Base-by-base conservation (phyloP, 2,329 filamentous ascomycete genomes). In the Xylaria sp. region DNA sequence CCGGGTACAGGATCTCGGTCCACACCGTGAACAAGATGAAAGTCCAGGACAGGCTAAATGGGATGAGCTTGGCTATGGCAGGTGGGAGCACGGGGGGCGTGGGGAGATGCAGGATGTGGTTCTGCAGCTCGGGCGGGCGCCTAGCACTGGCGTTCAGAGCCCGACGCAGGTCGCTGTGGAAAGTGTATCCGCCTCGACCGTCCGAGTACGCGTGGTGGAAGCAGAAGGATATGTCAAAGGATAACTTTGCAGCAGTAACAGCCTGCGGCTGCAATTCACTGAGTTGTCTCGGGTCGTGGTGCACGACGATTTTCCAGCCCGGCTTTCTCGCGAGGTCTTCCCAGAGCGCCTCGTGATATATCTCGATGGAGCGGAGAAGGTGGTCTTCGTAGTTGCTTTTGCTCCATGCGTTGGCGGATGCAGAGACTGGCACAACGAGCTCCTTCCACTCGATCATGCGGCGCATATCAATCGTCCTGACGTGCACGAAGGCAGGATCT, bases 151-250 rank as follows among this genome's bases (percentile, higher is more conserved):
- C 61, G 64, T 80, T 81, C 2, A 88, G 77, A 3, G 84, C 81
- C 2, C 76, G 71, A 3, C 85, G 79, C 0, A 89, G 76, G 1
- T 79, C 77, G 34, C 80, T 75, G 68, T 89, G 87, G 69, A 89
- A 88, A 1, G 81, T 72, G 32, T 78, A 76, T 0, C 82, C 83
- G 69, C 83, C 82, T 12, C 81, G 78, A 1, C 87, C 87, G 69
- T 89, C 87, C 27, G 81, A 80, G 19, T 89, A 77, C 0, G 81
- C 79, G 70, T 89, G 87, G 68, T 89, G 87, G 39, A 79, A 85
- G 4, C 81, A 79, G 69, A 88, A 86, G 5, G 82, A 69, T 12
- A 86, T 67, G 57, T 87, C 81, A 39, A 82, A 71, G 5, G 77
- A 72, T 4, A 73, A 36, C 19, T 32, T 21, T 7, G 39, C 12